These are phyloP conservation scores for Typha latifolia DNA, from an alignment of 176 grass and related monocot species.

Conservation along the genomic window DNA sequence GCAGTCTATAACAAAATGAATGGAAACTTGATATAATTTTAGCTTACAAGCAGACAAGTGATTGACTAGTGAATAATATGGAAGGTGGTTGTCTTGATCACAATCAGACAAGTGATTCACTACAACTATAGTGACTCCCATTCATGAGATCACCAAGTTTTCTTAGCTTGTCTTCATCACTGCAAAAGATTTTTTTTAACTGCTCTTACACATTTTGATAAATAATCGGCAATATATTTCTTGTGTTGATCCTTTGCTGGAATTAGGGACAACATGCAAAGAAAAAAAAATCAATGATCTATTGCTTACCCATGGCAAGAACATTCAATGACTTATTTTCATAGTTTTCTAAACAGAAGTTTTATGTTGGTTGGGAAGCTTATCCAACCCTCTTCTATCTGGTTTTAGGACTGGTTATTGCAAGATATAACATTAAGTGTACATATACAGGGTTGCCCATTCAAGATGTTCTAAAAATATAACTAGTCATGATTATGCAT, in stretches of 20 bases:
- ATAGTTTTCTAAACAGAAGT: neutral
- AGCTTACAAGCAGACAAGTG: neutral
- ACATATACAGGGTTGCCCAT: too few species aligned
- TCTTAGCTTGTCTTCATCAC: slow-evolving; percentile 63
- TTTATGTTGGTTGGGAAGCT: neutral
- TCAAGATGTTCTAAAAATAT: too few species aligned
- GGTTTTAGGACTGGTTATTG: too few species aligned
- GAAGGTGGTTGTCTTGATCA: slow-evolving; percentile 35
- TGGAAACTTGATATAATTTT: too few species aligned
- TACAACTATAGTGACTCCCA: slow-evolving; percentile 85
- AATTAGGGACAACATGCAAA: neutral
- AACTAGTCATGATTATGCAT: too few species aligned
- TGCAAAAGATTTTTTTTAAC: slow-evolving; percentile 13
- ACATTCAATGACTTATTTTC: neutral
- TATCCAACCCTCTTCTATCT: too few species aligned
- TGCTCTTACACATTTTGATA: neutral
- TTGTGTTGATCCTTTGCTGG: neutral
- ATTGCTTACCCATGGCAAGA: neutral
- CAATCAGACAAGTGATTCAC: slow-evolving; percentile 71
- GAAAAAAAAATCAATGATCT: neutral
- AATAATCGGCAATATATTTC: neutral
- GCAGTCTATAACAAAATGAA: too few species aligned
- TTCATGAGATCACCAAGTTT: slow-evolving; percentile 86
- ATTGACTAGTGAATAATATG: neutral
- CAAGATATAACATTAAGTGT: too few species aligned